These are phyloP conservation scores for Pilobolus umbonatus DNA, from an alignment of 192 early-diverging fungal genomes.

Conservation along the genomic window DNA sequence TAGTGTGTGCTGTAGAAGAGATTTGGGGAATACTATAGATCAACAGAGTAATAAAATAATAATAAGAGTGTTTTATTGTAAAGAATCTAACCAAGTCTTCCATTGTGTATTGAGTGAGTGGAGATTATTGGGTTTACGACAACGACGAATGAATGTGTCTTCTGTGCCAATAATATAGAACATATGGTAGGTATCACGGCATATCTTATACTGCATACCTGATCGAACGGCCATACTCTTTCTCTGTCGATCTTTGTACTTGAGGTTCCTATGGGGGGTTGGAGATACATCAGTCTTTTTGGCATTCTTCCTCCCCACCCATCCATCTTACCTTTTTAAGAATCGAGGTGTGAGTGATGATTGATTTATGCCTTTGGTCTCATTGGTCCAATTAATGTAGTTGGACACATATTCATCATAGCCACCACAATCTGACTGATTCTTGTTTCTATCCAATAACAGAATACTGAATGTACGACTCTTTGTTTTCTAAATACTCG, in stretches of 20 bases:
- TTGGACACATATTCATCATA: constrained; percentile 26
- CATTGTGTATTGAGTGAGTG: constrained; percentile 7
- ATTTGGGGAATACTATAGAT: constrained; percentile 81
- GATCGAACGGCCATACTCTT: constrained; percentile 57
- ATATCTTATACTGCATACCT: constrained; percentile 94
- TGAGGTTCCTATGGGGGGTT: constrained; percentile 7
- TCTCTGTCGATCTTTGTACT: neutral
- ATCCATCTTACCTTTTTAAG: constrained; percentile 12
- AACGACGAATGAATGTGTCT: constrained; percentile 45
- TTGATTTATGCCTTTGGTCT: constrained; percentile 18
- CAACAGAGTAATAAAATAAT: constrained; percentile 7
- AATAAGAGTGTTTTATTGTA: neutral
- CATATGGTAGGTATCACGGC: constrained; percentile 94
- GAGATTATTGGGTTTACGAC: neutral
- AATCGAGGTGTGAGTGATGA: constrained; percentile 4
- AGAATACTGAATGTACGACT: constrained; percentile 12
- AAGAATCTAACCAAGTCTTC: neutral
- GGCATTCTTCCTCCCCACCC: neutral
- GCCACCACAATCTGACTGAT: constrained; percentile 1
- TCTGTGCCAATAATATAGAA: constrained; percentile 93
- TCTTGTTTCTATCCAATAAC: constrained; percentile 12
- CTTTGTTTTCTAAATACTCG: constrained; percentile 14
- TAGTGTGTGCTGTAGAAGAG: constrained; percentile 85
- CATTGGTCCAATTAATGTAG: constrained; percentile 27
- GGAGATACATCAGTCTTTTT: neutral